Conservation (phyloP, 2,329 filamentous ascomycete genomes). For the Fusarium foetens region DNA sequence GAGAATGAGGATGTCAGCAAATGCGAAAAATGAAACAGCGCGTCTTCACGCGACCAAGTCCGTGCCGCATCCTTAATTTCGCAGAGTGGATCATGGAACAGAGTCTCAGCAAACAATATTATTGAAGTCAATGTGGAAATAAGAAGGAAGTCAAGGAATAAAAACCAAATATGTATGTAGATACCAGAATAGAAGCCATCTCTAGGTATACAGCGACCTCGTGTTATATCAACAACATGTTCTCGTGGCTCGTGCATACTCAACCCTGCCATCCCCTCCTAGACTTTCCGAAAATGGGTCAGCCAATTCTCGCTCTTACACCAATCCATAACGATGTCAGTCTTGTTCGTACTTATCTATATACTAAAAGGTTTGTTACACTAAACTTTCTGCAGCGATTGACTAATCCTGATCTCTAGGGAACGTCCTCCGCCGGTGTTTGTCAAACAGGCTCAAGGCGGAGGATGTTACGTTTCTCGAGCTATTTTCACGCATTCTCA, state of each 20-base stretch:
- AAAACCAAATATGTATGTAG: too few relatives aligned
- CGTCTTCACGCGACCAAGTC: not conserved
- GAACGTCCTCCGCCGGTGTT: fast-evolving
- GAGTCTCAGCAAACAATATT: too few relatives aligned
- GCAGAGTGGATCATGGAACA: not conserved
- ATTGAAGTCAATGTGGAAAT: not conserved
- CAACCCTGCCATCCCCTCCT: not conserved
- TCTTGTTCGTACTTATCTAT: not conserved
- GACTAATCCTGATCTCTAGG: too few relatives aligned
- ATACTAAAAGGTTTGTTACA: not conserved
- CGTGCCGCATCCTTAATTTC: not conserved
- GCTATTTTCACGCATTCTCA: not conserved
- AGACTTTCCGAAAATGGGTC: not conserved
- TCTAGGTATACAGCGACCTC: too few relatives aligned
- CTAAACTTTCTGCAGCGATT: too few relatives aligned
- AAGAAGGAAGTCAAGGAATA: too few relatives aligned
- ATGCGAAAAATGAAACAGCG: not conserved
- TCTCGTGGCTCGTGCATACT: not conserved
- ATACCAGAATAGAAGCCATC: too few relatives aligned
- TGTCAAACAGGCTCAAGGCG: not conserved
- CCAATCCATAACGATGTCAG: not conserved
- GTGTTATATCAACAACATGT: too few relatives aligned
- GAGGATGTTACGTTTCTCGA: not conserved
- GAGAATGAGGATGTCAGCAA: not conserved
- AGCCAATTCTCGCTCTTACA: not conserved